These are phyloP conservation scores for Oehlia diaphana DNA, from an alignment of 192 early-diverging fungal genomes.

Conservation along the genomic window DNA sequence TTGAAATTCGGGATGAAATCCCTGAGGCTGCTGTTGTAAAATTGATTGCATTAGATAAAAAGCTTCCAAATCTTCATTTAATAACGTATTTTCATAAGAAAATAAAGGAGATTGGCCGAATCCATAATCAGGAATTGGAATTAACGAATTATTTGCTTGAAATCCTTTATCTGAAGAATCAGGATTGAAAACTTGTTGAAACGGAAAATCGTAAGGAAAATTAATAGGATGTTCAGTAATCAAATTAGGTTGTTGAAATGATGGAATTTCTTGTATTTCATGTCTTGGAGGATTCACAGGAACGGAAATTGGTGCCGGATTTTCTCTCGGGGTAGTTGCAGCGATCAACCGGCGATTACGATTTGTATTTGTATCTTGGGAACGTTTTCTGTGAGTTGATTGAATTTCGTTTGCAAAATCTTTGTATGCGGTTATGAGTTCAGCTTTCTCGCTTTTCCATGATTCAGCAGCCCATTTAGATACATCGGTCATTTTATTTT, in stretches of 20 bases:
- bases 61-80: too few relatives aligned
- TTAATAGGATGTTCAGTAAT: not conserved
- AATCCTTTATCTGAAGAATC: not conserved
- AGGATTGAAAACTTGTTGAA: not conserved
- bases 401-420: not conserved
- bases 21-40: too few relatives aligned
- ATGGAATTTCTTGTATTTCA: not conserved
- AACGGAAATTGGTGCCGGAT: not conserved
- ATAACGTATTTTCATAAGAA: too few relatives aligned
- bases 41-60: too few relatives aligned
- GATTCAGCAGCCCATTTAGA: not conserved
- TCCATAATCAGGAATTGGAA: not conserved
- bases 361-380: not conserved
- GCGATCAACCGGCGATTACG: not conserved
- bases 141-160: not conserved
- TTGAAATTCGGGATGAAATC: not conserved
- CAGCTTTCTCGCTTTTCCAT: not conserved
- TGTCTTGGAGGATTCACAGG: not conserved
- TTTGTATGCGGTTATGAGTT: not conserved
- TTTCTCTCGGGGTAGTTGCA: not conserved
- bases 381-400: not conserved
- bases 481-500: not conserved
- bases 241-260: not conserved
- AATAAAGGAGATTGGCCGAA: not conserved
- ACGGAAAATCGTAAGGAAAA: not conserved